Percentiles rank a stretch among this genome's conserved stretches.
Conservation (phyloP, 495 filamentous ascomycete species). For the Hypoxylon trugodes region DNA sequence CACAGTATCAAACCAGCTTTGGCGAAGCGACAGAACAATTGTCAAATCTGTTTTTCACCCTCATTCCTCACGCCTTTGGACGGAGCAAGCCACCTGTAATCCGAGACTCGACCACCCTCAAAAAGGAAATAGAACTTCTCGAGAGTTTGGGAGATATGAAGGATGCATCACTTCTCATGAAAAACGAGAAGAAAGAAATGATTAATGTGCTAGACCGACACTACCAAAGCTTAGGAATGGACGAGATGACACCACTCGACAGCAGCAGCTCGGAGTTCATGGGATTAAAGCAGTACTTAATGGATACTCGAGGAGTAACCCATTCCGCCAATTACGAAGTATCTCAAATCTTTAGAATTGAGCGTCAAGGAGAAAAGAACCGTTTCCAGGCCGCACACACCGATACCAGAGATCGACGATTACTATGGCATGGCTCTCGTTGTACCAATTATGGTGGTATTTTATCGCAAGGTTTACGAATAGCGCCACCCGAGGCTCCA, state of each 20-base stretch:
- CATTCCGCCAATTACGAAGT: constrained; percentile 68
- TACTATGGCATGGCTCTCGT: constrained; percentile 87
- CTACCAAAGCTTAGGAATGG: constrained; percentile 72
- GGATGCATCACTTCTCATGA: constrained; percentile 79
- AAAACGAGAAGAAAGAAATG: constrained; percentile 59
- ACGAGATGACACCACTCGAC: constrained; percentile 78
- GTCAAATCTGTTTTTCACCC: constrained; percentile 79
- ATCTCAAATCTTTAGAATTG: constrained; percentile 84
- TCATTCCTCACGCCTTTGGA: constrained; percentile 85
- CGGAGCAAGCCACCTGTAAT: constrained; percentile 76
- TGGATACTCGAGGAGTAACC: constrained; percentile 66
- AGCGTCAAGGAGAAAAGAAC: constrained; percentile 74
- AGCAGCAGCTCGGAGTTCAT: constrained; percentile 66
- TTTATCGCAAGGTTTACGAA: constrained; percentile 82
- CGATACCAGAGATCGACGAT: constrained; percentile 62
- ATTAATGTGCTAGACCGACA: constrained; percentile 74
- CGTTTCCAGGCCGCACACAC: constrained; percentile 68
- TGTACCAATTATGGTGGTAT: constrained; percentile 85
- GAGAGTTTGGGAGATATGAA: constrained; percentile 85
- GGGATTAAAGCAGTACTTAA: constrained; percentile 70
- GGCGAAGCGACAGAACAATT: constrained; percentile 61
- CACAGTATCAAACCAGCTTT: constrained; percentile 54
- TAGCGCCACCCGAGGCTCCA: constrained; percentile 85
- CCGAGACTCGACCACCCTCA: constrained; percentile 59
- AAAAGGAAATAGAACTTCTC: constrained; percentile 77